Conservation (phyloP, 2,329 filamentous ascomycete species). For the Cryphonectria carpinicola region DNA sequence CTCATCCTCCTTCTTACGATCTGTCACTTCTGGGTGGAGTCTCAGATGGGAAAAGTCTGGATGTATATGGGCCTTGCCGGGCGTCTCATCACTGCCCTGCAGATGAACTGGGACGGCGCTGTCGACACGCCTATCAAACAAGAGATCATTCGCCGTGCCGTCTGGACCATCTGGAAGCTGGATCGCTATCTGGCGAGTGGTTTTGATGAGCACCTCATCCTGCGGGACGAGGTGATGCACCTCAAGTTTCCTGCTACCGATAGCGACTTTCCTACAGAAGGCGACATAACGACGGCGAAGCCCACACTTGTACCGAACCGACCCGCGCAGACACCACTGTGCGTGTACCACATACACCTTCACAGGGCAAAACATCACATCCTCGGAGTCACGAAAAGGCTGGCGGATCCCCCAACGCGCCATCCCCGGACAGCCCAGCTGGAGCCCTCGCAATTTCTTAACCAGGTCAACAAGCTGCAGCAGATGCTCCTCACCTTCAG, state of each 20-base stretch:
- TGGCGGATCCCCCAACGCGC: constrained; percentile 28
- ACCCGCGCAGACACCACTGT: constrained; percentile 30
- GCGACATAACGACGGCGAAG: background rate
- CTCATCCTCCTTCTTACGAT: constrained; percentile 42
- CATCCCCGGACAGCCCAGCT: constrained; percentile 32
- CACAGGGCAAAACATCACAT: constrained; percentile 44
- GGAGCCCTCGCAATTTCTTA: constrained; percentile 45
- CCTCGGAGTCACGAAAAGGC: constrained; percentile 33
- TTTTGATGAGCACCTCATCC: constrained; percentile 46
- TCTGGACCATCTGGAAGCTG: constrained; percentile 45
- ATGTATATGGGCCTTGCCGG: constrained; percentile 44
- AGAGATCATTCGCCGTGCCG: constrained; percentile 42
- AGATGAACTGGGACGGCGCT: constrained; percentile 44
- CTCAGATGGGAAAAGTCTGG: constrained; percentile 46
- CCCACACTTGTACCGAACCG: background rate
- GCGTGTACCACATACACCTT: constrained; percentile 42
- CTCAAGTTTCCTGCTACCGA: constrained; percentile 43
- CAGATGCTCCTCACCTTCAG: constrained; percentile 43
- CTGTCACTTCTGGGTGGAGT: constrained; percentile 43
- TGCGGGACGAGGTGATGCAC: constrained; percentile 43
- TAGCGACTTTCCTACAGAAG: constrained; percentile 37
- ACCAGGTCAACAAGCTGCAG: constrained; percentile 43
- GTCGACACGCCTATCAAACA: constrained; percentile 41
- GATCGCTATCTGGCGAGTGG: constrained; percentile 45
- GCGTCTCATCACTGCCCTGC: constrained; percentile 44